Conservation (phyloP, 345 rosid species). For the Trapa bicornis region DNA sequence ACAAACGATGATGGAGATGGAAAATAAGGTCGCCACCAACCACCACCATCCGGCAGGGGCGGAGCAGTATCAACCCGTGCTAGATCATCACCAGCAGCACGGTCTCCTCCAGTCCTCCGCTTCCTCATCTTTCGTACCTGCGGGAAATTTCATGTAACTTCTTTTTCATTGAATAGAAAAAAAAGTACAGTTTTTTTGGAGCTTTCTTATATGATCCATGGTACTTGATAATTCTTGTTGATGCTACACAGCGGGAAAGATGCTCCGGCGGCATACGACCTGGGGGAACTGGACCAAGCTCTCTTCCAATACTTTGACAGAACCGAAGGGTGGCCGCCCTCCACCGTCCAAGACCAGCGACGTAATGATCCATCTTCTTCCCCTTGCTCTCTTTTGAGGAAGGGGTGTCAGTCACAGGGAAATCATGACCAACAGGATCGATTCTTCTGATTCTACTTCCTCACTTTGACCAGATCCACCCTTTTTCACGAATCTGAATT, state of each 20-base stretch:
- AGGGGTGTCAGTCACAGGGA: background rate
- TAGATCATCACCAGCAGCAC: constrained; percentile 16
- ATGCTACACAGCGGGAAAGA: constrained; percentile 27
- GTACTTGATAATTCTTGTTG: no score
- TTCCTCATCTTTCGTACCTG: constrained; percentile 31
- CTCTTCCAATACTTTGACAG: constrained; percentile 89
- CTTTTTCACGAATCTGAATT: constrained; percentile 15
- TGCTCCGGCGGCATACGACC: constrained; percentile 37
- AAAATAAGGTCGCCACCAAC: constrained; percentile 15
- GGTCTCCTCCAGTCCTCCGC: constrained; percentile 29
- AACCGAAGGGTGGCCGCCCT: constrained; percentile 33
- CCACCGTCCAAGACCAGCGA: constrained; percentile 33
- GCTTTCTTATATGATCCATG: no score
- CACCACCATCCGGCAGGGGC: constrained; percentile 11
- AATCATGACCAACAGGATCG: constrained; percentile 9
- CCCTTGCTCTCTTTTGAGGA: background rate
- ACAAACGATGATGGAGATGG: no score
- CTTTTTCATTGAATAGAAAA: background rate
- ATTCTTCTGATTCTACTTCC: constrained; percentile 30
- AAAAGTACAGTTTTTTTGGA: no score
- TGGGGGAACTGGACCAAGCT: constrained; percentile 94
- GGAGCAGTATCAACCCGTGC: constrained; percentile 9
- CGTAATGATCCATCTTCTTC: constrained; percentile 32
- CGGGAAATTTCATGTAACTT: constrained; percentile 57
- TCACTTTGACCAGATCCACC: constrained; percentile 36